Evolutionary conservation across 2,329 filamentous ascomycete genomes (phyloP).

Genomic region (Trichoderma asperellum): DNA sequence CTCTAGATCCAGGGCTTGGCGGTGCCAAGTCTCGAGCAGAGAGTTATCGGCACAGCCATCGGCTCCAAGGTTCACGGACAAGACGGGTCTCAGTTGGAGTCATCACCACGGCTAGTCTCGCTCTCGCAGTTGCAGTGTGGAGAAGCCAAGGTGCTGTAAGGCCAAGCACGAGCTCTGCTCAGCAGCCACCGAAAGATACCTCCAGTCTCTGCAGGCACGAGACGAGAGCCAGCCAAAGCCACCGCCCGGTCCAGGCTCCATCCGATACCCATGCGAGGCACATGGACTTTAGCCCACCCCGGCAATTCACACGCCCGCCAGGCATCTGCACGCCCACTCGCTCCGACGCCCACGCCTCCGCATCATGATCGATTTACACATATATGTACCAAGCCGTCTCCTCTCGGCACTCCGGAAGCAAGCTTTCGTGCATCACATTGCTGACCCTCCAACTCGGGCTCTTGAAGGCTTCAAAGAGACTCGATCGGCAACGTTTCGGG

Average conservation of each 20-base stretch:
- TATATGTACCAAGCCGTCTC: conserved; percentile 23
- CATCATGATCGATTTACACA: conserved; percentile 16
- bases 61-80: conserved; percentile 13
- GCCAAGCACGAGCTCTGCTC: conserved; percentile 18
- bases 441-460: not conserved
- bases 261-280: conserved; percentile 23
- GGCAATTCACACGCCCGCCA: conserved; percentile 13
- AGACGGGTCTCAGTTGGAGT: conserved; percentile 18
- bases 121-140: conserved; percentile 7
- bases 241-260: conserved; percentile 28
- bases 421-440: conserved; percentile 15
- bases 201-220: conserved; percentile 7
- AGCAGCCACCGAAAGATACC: conserved; percentile 13
- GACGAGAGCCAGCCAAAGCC: conserved; percentile 23
- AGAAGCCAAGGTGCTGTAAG: conserved; percentile 15
- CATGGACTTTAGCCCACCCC: not conserved
- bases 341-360: conserved; percentile 10
- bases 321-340: conserved; percentile 12
- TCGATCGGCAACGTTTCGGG: conserved; percentile 13
- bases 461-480: not conserved
- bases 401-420: conserved; percentile 21
- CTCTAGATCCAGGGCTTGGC: not conserved
- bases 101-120: conserved; percentile 16
- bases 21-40: not conserved
- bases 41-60: not conserved